Evolutionary conservation across 2,329 filamentous ascomycete species (phyloP).

Genomic region (Aspergillus udagawae): DNA sequence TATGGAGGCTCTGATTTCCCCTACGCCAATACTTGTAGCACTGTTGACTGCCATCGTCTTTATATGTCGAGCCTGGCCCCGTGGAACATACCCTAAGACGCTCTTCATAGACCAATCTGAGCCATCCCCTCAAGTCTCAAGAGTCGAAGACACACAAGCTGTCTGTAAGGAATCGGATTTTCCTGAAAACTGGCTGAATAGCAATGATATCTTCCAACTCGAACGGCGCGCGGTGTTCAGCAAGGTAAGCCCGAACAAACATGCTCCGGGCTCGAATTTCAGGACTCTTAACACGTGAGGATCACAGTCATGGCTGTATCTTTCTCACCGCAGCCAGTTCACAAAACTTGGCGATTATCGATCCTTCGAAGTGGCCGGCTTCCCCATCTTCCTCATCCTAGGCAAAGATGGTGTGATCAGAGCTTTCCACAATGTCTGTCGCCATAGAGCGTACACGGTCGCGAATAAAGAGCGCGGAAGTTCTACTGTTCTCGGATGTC

Average conservation of each 20-base stretch:
- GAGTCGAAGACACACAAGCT: background rate
- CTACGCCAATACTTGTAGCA: constrained; percentile 3
- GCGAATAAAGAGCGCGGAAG: constrained; percentile 50
- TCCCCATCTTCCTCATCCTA: constrained; percentile 51
- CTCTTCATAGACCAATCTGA: background rate
- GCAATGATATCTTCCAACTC: constrained; percentile 43
- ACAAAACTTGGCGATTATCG: constrained; percentile 54
- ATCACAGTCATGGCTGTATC: constrained; percentile 32
- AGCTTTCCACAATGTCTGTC: constrained; percentile 61
- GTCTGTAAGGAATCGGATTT: constrained; percentile 41
- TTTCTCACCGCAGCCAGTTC: constrained; percentile 44
- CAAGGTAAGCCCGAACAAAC: constrained; percentile 30
- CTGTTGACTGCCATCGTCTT: constrained; percentile 7
- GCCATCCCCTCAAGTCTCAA: background rate
- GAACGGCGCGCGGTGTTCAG: constrained; percentile 50
- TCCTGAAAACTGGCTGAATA: constrained; percentile 37
- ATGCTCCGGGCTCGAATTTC: no score
- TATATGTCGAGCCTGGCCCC: constrained; percentile 9
- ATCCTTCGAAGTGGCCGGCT: constrained; percentile 53
- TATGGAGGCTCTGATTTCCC: constrained; percentile 1
- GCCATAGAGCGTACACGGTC: constrained; percentile 59
- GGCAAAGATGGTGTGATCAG: constrained; percentile 52
- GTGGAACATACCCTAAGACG: background rate
- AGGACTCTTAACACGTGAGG: no score
- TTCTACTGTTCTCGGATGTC: constrained; percentile 53